phyloP scores from a whole-genome alignment of 352 stramenopile genomes.

The Aphanomyces euteiches region DNA sequence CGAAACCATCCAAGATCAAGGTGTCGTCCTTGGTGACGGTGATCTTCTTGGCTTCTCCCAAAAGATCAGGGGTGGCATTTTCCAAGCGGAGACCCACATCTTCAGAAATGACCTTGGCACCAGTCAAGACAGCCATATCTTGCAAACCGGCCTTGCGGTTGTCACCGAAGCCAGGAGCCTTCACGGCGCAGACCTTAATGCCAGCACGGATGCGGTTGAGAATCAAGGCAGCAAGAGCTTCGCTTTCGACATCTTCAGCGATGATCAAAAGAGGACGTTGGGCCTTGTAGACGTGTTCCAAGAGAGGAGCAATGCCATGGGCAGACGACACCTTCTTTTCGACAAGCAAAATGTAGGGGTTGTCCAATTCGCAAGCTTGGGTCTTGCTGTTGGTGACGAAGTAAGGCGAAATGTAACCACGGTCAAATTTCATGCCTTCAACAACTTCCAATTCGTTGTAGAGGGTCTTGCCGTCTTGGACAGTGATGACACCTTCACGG shows the following conservation, averaged over 20 bases:
- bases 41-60: conserved; percentile 93
- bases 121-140: conserved; percentile 99
- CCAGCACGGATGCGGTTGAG: conserved; percentile 99
- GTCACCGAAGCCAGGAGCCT: conserved; percentile 99
- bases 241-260: conserved; percentile 98
- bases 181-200: conserved; percentile 99
- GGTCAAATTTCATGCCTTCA: conserved; percentile 99
- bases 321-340: conserved; percentile 99
- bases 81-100: conserved; percentile 99
- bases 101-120: conserved; percentile 96
- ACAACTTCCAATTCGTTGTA: conserved; percentile 99
- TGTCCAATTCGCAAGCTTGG: conserved; percentile 98
- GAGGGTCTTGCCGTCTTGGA: conserved; percentile 99
- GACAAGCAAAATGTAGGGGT: conserved; percentile 98
- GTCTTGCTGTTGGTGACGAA: conserved; percentile 99
- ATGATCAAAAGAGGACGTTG: conserved; percentile 98
- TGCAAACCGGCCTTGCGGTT: conserved; percentile 99
- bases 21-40: conserved; percentile 99
- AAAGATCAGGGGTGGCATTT: conserved; percentile 92
- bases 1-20: conserved; percentile 95
- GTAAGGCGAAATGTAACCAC: conserved; percentile 99
- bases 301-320: conserved; percentile 94
- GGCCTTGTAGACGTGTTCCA: conserved; percentile 97
- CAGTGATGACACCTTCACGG: conserved; percentile 98
- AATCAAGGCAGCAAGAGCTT: conserved; percentile 98